Evolutionary conservation across 2,329 filamentous ascomycete species (phyloP).

Genomic region (Capronia epimyces): DNA sequence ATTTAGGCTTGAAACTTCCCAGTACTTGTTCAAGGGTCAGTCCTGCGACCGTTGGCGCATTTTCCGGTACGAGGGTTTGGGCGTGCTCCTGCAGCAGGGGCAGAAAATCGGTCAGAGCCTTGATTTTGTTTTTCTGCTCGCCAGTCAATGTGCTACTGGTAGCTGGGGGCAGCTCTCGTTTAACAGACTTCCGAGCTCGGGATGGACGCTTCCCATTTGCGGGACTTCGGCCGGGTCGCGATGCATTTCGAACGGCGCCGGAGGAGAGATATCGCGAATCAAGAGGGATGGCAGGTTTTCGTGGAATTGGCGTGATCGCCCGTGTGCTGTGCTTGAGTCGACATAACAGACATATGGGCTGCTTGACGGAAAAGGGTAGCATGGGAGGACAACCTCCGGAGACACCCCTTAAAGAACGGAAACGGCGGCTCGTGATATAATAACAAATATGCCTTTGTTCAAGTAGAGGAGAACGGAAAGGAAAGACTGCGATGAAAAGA

Average conservation of each 20-base stretch:
- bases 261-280: neutral
- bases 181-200: neutral
- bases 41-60: neutral
- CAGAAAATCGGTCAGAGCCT: neutral
- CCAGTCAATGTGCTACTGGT: neutral
- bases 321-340: conserved; percentile 3
- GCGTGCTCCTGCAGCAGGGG: neutral
- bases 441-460: neutral
- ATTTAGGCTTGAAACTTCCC: neutral
- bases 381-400: conserved; percentile 9
- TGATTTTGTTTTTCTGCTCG: neutral
- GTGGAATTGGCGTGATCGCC: neutral
- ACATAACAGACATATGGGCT: conserved; percentile 18
- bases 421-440: no score
- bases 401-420: neutral
- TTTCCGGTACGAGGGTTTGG: neutral
- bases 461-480: neutral
- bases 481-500: neutral
- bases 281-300: neutral
- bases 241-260: neutral
- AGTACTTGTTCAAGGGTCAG: conserved; percentile 8
- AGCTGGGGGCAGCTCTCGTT: neutral
- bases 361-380: conserved; percentile 15
- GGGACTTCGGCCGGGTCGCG: neutral
- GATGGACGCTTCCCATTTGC: neutral